Conservation (phyloP, 2,329 filamentous ascomycete species). For the Magnaporthiopsis rhizophila region DNA sequence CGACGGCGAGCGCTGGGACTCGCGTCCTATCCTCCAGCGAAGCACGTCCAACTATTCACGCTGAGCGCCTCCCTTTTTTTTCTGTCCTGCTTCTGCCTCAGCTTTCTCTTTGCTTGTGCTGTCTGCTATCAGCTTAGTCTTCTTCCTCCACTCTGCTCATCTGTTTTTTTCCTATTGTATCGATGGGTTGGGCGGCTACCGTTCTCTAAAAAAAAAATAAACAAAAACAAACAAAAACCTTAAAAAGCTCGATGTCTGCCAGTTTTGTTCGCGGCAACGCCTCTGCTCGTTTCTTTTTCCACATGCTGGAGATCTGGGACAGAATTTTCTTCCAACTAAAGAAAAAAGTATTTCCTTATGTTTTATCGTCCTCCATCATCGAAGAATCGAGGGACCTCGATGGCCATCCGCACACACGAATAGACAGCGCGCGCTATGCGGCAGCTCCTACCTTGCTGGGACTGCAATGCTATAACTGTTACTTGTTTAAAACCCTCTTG, state of each 20-base stretch:
- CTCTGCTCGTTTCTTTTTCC: neutral
- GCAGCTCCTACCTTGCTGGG: neutral
- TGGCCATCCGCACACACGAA: neutral
- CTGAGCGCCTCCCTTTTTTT: neutral
- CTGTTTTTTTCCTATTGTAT: neutral
- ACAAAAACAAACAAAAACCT: too few species aligned
- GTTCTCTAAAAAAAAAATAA: neutral
- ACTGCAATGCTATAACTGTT: neutral
- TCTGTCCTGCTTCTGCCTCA: too few species aligned
- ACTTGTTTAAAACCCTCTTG: neutral
- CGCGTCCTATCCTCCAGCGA: slow-evolving; percentile 29
- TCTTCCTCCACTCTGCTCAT: neutral
- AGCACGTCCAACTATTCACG: slow-evolving; percentile 14
- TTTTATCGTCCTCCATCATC: neutral
- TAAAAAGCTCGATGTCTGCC: neutral
- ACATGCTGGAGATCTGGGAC: neutral
- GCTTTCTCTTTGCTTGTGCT: too few species aligned
- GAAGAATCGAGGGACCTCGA: neutral
- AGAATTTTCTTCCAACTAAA: neutral
- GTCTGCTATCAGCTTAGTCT: neutral
- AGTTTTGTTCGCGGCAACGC: neutral
- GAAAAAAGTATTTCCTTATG: neutral
- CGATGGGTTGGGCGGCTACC: neutral
- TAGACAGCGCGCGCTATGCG: neutral
- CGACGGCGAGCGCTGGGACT: slow-evolving; percentile 28